Conservation (phyloP, 208 protist genomes). For the Trypanosoma caninum region DNA sequence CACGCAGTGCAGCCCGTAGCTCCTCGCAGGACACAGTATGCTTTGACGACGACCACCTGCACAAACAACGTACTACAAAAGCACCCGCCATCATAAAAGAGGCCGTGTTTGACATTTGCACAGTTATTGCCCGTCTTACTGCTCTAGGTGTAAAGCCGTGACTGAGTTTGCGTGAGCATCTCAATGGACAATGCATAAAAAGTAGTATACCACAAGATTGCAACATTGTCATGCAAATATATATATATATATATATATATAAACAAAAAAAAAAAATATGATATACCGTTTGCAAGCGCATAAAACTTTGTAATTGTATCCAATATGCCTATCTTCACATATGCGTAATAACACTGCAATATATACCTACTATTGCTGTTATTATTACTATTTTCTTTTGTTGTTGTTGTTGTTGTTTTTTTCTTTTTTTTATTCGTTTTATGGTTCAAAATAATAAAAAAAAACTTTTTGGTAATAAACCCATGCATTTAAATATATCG, state of each 20-base stretch:
- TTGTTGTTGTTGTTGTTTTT: background rate
- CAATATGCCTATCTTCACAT: no score
- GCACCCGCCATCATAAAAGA: no score
- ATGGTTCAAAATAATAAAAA: no score
- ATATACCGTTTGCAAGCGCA: slow-evolving; percentile 6
- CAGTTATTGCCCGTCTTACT: no score
- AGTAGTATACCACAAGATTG: background rate
- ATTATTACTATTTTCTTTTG: background rate
- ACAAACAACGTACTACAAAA: background rate
- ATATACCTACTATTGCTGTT: background rate
- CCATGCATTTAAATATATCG: no score
- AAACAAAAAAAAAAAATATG: background rate
- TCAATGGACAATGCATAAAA: background rate
- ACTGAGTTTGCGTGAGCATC: background rate
- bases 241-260: slow-evolving; percentile 18
- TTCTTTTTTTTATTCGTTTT: no score
- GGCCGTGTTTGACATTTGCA: no score
- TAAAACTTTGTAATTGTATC: no score
- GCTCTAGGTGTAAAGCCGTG: no score
- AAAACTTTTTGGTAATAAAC: no score
- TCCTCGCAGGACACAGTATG: slow-evolving; percentile 27
- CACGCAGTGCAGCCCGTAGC: slow-evolving; percentile 35
- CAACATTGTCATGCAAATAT: background rate
- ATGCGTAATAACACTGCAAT: background rate
- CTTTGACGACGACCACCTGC: background rate